phyloP scores from a whole-genome alignment of 1,284 basidiomycete genomes.

The Puccinia horiana region DNA sequence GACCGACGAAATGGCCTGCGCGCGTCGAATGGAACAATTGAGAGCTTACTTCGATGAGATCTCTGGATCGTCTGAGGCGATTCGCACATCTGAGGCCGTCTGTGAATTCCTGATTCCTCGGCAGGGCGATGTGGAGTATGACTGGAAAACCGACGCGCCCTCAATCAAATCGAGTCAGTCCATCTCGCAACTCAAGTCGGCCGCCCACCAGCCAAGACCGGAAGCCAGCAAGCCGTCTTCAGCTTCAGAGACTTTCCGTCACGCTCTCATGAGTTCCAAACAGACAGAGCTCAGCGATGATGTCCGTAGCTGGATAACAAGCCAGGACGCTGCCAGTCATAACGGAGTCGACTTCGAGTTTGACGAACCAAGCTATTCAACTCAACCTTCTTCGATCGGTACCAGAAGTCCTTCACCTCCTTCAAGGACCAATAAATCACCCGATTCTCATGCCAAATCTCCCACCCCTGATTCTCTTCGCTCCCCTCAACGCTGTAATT shows the following conservation, averaged over 20 bases:
- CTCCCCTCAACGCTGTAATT: background rate
- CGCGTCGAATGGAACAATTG: constrained; percentile 20
- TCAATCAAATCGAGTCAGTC: background rate
- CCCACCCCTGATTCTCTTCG: background rate
- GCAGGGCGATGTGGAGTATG: constrained; percentile 24
- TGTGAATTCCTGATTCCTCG: constrained; percentile 22
- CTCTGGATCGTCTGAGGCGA: background rate
- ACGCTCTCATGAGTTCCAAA: background rate
- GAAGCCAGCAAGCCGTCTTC: constrained; percentile 1
- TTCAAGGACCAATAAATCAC: background rate
- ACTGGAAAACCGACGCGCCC: background rate
- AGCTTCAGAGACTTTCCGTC: background rate
- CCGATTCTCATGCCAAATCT: background rate
- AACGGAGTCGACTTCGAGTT: constrained; percentile 5
- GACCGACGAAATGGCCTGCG: constrained; percentile 25
- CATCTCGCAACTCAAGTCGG: constrained; percentile 4
- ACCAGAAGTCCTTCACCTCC: background rate
- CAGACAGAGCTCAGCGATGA: background rate
- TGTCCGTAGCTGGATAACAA: constrained; percentile 16
- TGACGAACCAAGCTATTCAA: constrained; percentile 29
- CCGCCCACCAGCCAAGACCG: background rate
- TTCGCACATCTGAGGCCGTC: constrained; percentile 24
- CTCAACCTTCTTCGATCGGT: constrained; percentile 4
- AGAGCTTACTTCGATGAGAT: constrained; percentile 15
- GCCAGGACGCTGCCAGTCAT: constrained; percentile 7